These are phyloP conservation scores for Suillus variegatus DNA, from an alignment of 768 basidiomycete genomes.

Conservation along the genomic window DNA sequence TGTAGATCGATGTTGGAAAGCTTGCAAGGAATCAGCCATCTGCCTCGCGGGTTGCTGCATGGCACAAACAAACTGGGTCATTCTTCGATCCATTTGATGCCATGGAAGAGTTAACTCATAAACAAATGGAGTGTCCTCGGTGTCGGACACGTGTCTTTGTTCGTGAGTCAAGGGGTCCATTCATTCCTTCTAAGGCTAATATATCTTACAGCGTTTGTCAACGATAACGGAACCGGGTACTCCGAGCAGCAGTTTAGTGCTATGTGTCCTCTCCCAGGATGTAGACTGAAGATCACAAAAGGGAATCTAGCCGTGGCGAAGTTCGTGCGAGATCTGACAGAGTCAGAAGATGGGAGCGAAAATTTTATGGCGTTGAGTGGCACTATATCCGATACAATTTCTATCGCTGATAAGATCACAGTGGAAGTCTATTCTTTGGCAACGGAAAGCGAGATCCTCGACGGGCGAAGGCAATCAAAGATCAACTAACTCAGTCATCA, in stretches of 20 bases:
- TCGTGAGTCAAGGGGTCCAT: constrained; percentile 29
- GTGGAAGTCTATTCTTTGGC: constrained; percentile 38
- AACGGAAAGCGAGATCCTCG: constrained; percentile 25
- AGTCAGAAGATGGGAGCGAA: constrained; percentile 18
- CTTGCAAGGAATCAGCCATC: constrained; percentile 18
- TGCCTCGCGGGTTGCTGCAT: constrained; percentile 17
- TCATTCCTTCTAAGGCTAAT: background rate
- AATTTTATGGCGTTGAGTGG: constrained; percentile 38
- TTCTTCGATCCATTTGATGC: constrained; percentile 40
- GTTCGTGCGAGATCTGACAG: constrained; percentile 41
- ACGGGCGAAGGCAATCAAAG: constrained; percentile 31
- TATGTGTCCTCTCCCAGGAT: constrained; percentile 39
- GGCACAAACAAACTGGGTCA: constrained; percentile 27
- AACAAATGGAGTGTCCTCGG: constrained; percentile 35
- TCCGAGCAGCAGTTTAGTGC: constrained; percentile 42
- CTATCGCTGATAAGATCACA: constrained; percentile 11
- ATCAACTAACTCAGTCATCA: constrained; percentile 24
- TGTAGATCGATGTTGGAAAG: constrained; percentile 28
- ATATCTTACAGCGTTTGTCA: constrained; percentile 39
- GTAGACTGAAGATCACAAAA: constrained; percentile 42
- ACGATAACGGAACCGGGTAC: constrained; percentile 45
- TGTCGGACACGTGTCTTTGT: constrained; percentile 30
- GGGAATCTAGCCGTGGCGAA: constrained; percentile 44
- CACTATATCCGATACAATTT: constrained; percentile 3
- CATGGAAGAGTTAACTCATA: constrained; percentile 22